Evolutionary conservation across 306 rosid species (phyloP).

Genomic region (Castanospermum australe): DNA sequence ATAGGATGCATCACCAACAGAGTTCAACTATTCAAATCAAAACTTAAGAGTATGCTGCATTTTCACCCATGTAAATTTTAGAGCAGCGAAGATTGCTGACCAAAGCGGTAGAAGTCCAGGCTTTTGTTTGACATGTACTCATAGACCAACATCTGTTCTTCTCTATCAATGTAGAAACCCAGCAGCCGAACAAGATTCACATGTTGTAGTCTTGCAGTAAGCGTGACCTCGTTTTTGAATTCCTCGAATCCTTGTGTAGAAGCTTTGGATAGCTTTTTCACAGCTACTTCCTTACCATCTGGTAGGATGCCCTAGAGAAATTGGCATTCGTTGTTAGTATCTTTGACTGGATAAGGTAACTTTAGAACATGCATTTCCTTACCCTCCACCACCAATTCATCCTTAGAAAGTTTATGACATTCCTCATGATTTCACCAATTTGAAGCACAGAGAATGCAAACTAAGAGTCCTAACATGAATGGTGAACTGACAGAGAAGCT

Average conservation of each 20-base stretch:
- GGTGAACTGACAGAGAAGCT: neutral
- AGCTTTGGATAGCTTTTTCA: conserved; percentile 46
- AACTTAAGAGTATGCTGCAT: neutral
- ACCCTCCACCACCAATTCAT: neutral
- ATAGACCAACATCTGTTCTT: conserved; percentile 46
- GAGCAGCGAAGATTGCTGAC: neutral
- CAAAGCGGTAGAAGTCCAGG: conserved; percentile 45
- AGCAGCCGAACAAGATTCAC: conserved; percentile 40
- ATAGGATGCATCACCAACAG: neutral
- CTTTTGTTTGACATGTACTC: conserved; percentile 56
- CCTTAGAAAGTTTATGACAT: neutral
- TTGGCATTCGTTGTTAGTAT: neutral
- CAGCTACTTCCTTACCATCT: conserved; percentile 39
- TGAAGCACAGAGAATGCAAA: neutral
- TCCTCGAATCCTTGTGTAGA: conserved; percentile 56
- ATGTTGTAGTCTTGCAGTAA: conserved; percentile 51
- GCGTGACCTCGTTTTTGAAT: conserved; percentile 52
- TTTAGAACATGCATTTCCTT: neutral
- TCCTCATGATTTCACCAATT: neutral
- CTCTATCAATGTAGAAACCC: conserved; percentile 39
- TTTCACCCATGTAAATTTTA: neutral
- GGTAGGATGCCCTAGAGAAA: conserved; percentile 29
- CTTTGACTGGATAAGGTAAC: neutral
- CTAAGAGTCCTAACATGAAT: neutral
- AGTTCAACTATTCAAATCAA: neutral